Evolutionary conservation across 169 alveolate species (phyloP).

Genomic region (Eimeria zaria): DNA sequence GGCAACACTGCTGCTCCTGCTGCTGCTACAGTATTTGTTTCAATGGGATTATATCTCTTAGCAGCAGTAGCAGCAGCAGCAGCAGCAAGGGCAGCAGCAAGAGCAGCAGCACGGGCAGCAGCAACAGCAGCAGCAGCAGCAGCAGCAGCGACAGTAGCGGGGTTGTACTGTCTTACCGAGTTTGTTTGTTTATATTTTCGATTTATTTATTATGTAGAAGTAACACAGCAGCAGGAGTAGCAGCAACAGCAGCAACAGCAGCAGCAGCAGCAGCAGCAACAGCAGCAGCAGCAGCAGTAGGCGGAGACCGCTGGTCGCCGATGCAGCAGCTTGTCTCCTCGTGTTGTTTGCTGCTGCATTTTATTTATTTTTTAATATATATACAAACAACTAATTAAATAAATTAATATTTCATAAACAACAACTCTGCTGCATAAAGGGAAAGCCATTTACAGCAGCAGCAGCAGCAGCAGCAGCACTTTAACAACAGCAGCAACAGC

Average conservation of each 20-base stretch:
- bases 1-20: not conserved
- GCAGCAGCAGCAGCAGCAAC: not conserved
- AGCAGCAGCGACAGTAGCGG: not conserved
- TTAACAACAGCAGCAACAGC: not conserved
- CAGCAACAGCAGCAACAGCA: not conserved
- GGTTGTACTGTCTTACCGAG: not conserved
- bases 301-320: not conserved
- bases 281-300: slow-evolving; percentile 21
- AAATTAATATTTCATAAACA: too few species aligned
- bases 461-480: slow-evolving; percentile 1
- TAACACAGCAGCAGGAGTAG: not conserved
- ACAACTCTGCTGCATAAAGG: not conserved
- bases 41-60: too few species aligned
- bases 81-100: too few species aligned
- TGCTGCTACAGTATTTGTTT: not conserved
- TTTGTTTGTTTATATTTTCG: too few species aligned
- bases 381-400: not conserved
- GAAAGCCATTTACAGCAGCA: not conserved
- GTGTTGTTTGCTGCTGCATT: not conserved
- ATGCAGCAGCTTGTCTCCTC: not conserved
- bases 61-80: slow-evolving; percentile 11
- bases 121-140: slow-evolving; percentile 31
- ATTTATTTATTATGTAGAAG: not conserved
- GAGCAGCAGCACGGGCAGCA: too few species aligned
- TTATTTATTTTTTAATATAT: not conserved